Base-by-base conservation (phyloP, 169 alveolate species). In the Cryptosporidium meleagridis region DNA sequence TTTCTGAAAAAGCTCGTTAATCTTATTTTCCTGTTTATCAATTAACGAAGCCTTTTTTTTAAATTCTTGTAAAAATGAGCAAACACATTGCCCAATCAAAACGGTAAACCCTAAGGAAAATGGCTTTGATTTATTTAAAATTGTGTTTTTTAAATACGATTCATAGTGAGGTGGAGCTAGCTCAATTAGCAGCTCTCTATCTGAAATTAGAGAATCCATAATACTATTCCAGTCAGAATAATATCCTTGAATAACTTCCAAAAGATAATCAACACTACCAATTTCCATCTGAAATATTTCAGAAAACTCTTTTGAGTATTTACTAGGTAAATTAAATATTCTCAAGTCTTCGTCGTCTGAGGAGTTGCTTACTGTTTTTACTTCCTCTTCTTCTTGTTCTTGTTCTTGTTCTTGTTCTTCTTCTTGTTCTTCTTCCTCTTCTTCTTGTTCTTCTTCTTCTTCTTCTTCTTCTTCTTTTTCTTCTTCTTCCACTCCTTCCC, bases 61-160 rank as follows among this genome's bases (percentile, higher is more conserved):
- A 35, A 62, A 31, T 44, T 80, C 73, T n/a, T 59, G 35, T 9
- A 80, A 29, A 67, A 80, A 29, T 59, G 73, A 80, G 10, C 16
- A 5, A 4, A 80, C 39, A 39, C 89, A 80, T 23, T 80, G 80
- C 23, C 89, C 89, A 26, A 80, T 37, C 35, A 80, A 80, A 26
- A 80, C 89, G 1, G 89, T 62, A 39, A 80, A 62, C 18, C 75
- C 89, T 9, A 80, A 53, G 26, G 89, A 80, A 80, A 80, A 80
- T 26, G 89, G 69, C 23, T 59, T 41, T 0, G 44, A 31, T 29
- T 8, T 48, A n/a, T 75, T 61, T 5, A 75, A 26, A n/a, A 75
- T 35, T 14, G 71, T 59, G 35, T 39, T 62, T 67, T 33, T 44
- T 26, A 80, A 45, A 33, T 80, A 80, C 23, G 68, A 59, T 37